Evolutionary conservation across 257 asterid species (phyloP), one percentile per base, ranked within the genome.

Genomic region (Jacaranda copaia): DNA sequence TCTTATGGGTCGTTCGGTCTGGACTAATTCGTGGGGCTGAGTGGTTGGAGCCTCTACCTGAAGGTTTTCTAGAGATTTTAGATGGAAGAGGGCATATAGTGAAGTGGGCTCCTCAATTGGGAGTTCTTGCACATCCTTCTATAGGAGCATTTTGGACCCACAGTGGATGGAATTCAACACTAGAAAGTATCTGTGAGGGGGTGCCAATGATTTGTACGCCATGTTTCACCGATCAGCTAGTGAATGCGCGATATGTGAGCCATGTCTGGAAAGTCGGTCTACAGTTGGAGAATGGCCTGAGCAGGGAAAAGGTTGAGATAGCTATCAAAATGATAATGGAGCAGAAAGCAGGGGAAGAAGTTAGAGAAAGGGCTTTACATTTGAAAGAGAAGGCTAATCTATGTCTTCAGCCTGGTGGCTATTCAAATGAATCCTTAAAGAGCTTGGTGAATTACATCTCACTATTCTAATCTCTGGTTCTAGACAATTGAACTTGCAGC

Each of bases 181-280:
- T 86, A 25, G 32, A 25, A 25, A 25, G 32, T 25, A 25, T 25
- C 32, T 25, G 32, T 25, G 32, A 25, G 32, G 91, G 89, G 18
- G 89, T 87, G 6, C 89, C 89, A 2, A 83, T 87, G 89, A 79
- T 87, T n/a, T 85, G 91, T 36, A 62, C 65, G 66, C 91, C 91
- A 8, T 73, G 76, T 43, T 80, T 67, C 42, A 76, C 87, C 0
- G 89, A 87, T 36, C 91, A 87, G 63, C 69, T 55, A 14, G 85
- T 77, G 75, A 87, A 87, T 70, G 83, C 89, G 10, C 77, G 86
- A 40, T 85, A 83, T 36, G 89, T 81, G n/a, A 81, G 81, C 67
- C 84, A 83, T 48, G 80, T 87, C 6, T 87, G 91, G 89, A 75
- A 52, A 59, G 72, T 85, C 11, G 91, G 88, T 20, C 0, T 87